Evolutionary conservation across 139 green algal genomes (phyloP).

Genomic region (Volvox reticuliferus): DNA sequence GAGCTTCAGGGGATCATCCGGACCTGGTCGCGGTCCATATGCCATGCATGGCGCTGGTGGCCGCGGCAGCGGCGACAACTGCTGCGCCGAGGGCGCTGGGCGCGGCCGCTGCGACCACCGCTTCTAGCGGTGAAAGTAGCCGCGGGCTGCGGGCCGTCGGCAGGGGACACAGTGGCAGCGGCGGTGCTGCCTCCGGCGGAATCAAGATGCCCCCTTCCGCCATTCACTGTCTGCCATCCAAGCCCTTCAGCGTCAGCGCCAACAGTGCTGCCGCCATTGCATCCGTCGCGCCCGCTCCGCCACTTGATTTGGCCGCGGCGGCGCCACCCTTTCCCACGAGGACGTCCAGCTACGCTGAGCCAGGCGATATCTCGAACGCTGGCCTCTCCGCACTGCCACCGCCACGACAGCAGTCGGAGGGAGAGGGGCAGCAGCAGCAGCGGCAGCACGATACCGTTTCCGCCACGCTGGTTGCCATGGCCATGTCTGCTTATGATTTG

Average conservation of each 20-base stretch:
- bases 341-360: too few species aligned
- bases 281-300: neutral
- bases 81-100: neutral
- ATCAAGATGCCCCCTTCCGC: neutral
- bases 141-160: too few species aligned
- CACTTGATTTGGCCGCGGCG: neutral
- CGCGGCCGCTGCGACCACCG: neutral
- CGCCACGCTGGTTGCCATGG: neutral
- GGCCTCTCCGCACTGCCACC: neutral
- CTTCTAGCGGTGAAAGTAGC: neutral
- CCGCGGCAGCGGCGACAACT: neutral
- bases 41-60: conserved; percentile 30
- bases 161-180: neutral
- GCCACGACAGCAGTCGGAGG: neutral
- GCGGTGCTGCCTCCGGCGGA: neutral
- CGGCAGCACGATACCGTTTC: neutral
- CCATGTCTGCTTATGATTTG: neutral
- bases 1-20: neutral
- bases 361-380: neutral
- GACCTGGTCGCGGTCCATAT: neutral
- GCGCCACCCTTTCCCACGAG: neutral
- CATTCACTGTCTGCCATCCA: neutral
- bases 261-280: too few species aligned
- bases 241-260: neutral
- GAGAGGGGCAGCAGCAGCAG: neutral